Evolutionary conservation across 1,139 yeast species (phyloP), one percentile per base, ranked within the genome.

Genomic region (Zygosaccharomyces sapae): DNA sequence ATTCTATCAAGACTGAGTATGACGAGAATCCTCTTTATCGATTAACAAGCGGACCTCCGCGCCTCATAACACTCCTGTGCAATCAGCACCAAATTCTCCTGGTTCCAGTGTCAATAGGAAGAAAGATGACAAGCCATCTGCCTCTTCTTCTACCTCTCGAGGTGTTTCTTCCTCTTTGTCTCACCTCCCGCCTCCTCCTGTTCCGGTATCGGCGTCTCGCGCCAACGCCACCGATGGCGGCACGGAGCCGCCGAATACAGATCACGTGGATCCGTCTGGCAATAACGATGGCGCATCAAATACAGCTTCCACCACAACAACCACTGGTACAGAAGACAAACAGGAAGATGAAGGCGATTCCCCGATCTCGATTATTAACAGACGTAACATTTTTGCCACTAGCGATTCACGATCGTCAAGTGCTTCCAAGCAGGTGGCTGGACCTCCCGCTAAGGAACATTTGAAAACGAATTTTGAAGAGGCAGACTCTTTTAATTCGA

Each of bases 61-160:
- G 25, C 65, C 65, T 25, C 58, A 61, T 40, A 61, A 61, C 46
- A 59, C 65, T 13, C 65, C 65, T 2, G 60, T 52, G 16, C 52
- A 52, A 9, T 56, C 57, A 20, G 56, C 59, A 3, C 38, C 46
- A 10, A 41, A 31, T 22, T 48, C 56, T 3, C 57, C 57, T 9
- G 36, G 39, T 29, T 38, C 39, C 12, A 24, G 35, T 16, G 35
- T 33, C 18, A 38, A 20, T n/a, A 37, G 27, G 4, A 33, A 25
- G 7, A 5, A 6, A 18, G 24, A 22, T 31, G 7, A 12, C 9
- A 12, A 38, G 13, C 24, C 34, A n/a, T 43, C 36, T 16, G 41
- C 22, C 12, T 22, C 43, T 33, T 27, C 38, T 33, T 9, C 36
- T 9, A 9, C 38, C 25, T 43, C 40, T 7, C 41, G 20, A 24